Base-by-base conservation (phyloP, 2,329 filamentous ascomycete genomes). In the Zalaria obscura region DNA sequence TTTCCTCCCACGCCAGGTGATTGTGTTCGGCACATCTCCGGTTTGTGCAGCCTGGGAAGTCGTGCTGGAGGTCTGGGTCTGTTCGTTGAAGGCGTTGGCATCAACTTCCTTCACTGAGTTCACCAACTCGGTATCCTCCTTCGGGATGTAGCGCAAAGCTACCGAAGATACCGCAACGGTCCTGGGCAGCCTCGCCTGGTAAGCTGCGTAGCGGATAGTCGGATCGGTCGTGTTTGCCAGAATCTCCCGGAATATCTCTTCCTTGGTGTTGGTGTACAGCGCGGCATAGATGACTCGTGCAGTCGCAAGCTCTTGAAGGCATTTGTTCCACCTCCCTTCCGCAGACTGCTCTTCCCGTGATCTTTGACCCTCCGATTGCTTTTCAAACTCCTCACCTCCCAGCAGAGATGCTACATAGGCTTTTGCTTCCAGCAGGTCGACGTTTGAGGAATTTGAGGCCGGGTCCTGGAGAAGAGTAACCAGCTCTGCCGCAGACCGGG, bases 161-260 rank as follows among this genome's bases (percentile, higher is more conserved):
- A 96, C 83, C 5, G 78, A 75, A 0, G 81, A 73, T 38, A 94
- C 80, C 3, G 88, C 80, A 41, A 87, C 75, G 2, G 87, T 94
- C 35, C 91, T 78, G 0, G 89, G 83, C 28, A 93, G 75, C 58
- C 89, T 83, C 57, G 87, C 73, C 61, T 94, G 87, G 59, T 96
- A 96, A 11, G 91, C 87, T 31, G 88, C 88, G 60, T 93, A 96
- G 48, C 89, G 80, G 53, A 98, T 84, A 47, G 87, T 93, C 2
- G 88, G 88, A 57, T 98, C 91, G 47, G 94, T 80, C 4, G 83
- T 93, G 52, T 83, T 80, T 38, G 81, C 77, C 43, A 98, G 67
- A 25, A 95, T 71, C 46, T 96, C 89, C 56, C 83, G 87, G 69
- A 85, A 91, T 31, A 83, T 68, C 44, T 94, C 89, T 46, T 77